Base-by-base conservation (phyloP, 176 grass and related monocot genomes). In the Phoenix dactylifera region DNA sequence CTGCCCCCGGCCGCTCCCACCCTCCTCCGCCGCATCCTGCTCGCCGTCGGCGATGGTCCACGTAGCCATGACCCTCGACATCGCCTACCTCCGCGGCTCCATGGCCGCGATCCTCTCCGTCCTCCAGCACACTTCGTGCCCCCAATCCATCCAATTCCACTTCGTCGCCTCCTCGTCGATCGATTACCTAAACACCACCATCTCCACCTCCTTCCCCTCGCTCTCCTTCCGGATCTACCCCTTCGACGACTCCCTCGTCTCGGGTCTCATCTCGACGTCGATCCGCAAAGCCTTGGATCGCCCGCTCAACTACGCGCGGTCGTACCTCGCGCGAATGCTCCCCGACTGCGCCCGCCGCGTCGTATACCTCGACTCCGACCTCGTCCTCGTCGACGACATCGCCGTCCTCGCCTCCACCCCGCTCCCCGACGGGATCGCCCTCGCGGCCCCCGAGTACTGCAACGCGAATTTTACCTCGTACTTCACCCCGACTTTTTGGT, bases 371-470 rank as follows among this genome's bases (percentile, higher is more conserved):
- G 88, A 91, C 74, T 91, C 88, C 7, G 88, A 91, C 67, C 75
- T 91, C 22, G 18, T 91, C 22, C 64, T 91, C 50, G 88, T 83
- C 6, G 88, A 86, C 65, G 88, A 91, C 83, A 77, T 91, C 71
- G 72, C 72, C 14, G 17, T 67, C 17, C 66, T 93, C 17, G 73
- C 77, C 2, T 69, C 80, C 50, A 79, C 79, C 18, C 70, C 82
- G 20, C 85, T 93, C 12, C 80, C 62, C 2, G 77, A 70, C 4
- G 60, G 66, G 51, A 67, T 81, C 1, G 84, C 82, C 26, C 24
- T 78, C 9, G 80, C 80, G 26, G 89, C 89, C 23, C 89, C 88
- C 0, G 83, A 93, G 57, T 87, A 93, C 74, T 87, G 89, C 89
- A 81, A 93, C 60, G 77, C 84, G 66, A 87, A 93, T 72, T 87